A percentile compares a stretch with the other conserved stretches of the same genome.
These are phyloP conservation scores for Fusarium drepaniforme DNA, from an alignment of 2,329 filamentous ascomycete species.

Conservation along the genomic window DNA sequence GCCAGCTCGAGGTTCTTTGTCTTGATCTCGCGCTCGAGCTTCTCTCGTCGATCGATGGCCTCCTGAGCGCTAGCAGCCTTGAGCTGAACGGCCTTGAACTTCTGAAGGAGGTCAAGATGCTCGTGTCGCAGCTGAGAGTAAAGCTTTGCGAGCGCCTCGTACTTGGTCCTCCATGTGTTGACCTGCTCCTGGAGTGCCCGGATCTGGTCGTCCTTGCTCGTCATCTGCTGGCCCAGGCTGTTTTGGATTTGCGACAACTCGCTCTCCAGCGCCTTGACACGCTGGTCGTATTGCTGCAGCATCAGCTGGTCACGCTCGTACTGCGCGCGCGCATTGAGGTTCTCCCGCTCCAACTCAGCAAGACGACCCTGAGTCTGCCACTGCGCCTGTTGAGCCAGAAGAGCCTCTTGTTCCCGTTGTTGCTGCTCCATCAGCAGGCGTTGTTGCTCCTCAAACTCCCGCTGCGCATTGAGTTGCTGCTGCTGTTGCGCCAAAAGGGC, in stretches of 20 bases:
- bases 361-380: conserved; percentile 97
- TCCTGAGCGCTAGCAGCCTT: conserved; percentile 98
- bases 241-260: conserved; percentile 86
- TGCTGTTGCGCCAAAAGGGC: conserved; percentile 86
- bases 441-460: conserved; percentile 97
- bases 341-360: conserved; percentile 94
- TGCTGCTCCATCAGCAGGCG: conserved; percentile 89
- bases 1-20: conserved; percentile 99
- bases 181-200: conserved; percentile 94
- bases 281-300: conserved; percentile 95
- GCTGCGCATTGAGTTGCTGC: conserved; percentile 85
- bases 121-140: conserved; percentile 97
- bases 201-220: conserved; percentile 95
- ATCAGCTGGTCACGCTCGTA: conserved; percentile 98
- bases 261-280: conserved; percentile 91
- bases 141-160: conserved; percentile 94
- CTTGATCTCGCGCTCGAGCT: conserved; percentile 97
- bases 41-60: conserved; percentile 93
- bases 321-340: conserved; percentile 91
- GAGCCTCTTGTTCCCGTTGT: conserved; percentile 88
- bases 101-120: conserved; percentile 93
- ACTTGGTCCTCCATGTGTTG: conserved; percentile 97
- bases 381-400: conserved; percentile 88
- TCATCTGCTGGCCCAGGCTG: conserved; percentile 86
- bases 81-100: conserved; percentile 95